phyloP scores from a whole-genome alignment of 2,329 filamentous ascomycete genomes.

The Arachnopeziza araneosa region DNA sequence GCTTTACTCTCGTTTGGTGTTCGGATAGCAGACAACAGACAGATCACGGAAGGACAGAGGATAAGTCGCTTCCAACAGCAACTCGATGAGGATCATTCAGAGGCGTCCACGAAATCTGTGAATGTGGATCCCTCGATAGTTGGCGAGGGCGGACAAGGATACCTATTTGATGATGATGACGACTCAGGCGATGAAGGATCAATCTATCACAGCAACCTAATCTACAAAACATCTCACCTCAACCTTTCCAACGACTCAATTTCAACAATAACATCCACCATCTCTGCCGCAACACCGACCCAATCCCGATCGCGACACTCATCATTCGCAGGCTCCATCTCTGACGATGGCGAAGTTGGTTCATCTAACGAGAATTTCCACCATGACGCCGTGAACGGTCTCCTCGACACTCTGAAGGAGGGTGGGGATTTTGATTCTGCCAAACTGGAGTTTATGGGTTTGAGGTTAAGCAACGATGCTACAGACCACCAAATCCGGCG shows the following conservation, averaged over 20 bases:
- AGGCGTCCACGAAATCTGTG: constrained; percentile 22
- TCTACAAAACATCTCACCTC: constrained; percentile 32
- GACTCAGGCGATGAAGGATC: constrained; percentile 50
- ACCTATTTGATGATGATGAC: constrained; percentile 59
- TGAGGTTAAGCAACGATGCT: constrained; percentile 87
- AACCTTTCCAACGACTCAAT: constrained; percentile 49
- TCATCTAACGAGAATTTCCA: constrained; percentile 63
- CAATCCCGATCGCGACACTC: constrained; percentile 53
- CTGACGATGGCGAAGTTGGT: constrained; percentile 49
- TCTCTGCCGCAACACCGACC: constrained; percentile 34
- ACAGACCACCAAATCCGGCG: constrained; percentile 83
- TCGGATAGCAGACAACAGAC: constrained; percentile 57
- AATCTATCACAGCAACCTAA: constrained; percentile 45
- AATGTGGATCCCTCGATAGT: constrained; percentile 48
- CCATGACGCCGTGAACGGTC: constrained; percentile 75
- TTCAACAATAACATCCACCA: constrained; percentile 55
- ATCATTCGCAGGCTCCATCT: constrained; percentile 69
- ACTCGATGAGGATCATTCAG: constrained; percentile 36
- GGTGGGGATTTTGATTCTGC: constrained; percentile 73
- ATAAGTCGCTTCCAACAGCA: constrained; percentile 37
- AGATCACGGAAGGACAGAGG: constrained; percentile 32
- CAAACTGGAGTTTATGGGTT: constrained; percentile 85
- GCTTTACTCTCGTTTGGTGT: constrained; percentile 77
- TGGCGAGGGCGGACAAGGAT: constrained; percentile 53
- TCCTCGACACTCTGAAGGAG: constrained; percentile 79